Conservation (phyloP, 2,329 filamentous ascomycete genomes). For the Spiromastix sp. region DNA sequence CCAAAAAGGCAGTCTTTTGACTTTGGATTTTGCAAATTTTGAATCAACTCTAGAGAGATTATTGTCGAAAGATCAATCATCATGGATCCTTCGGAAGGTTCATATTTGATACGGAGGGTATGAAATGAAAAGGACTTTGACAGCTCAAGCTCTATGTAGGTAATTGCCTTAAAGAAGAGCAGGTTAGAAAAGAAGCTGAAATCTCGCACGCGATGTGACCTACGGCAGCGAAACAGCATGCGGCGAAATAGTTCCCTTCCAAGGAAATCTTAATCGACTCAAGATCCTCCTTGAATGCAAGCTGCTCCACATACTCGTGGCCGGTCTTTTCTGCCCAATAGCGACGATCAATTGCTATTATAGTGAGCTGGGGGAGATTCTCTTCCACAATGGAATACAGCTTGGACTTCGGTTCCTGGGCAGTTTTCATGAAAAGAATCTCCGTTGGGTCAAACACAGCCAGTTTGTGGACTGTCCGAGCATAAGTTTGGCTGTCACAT, state of each 20-base stretch:
- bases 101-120: slow-evolving; percentile 75
- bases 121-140: slow-evolving; percentile 61
- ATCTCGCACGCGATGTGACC: slow-evolving; percentile 21
- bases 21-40: slow-evolving; percentile 68
- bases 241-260: slow-evolving; percentile 74
- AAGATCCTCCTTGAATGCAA: slow-evolving; percentile 72
- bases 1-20: slow-evolving; percentile 79
- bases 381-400: slow-evolving; percentile 65
- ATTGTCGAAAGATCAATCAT: slow-evolving; percentile 90
- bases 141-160: slow-evolving; percentile 65
- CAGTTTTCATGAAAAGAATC: slow-evolving; percentile 66
- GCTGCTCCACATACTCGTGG: slow-evolving; percentile 62
- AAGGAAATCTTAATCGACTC: slow-evolving; percentile 71
- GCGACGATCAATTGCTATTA: slow-evolving; percentile 60
- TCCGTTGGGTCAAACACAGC: slow-evolving; percentile 68
- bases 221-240: slow-evolving; percentile 78
- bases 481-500: slow-evolving; percentile 85
- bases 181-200: slow-evolving; percentile 8
- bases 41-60: slow-evolving; percentile 75
- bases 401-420: slow-evolving; percentile 61
- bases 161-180: slow-evolving; percentile 51
- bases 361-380: slow-evolving; percentile 52
- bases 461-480: slow-evolving; percentile 78
- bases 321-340: slow-evolving; percentile 76
- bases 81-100: slow-evolving; percentile 85